Percentiles rank a stretch among this genome's conserved stretches.
phyloP scores from a whole-genome alignment of 352 stramenopile species.

The Pythium pyrilobum region DNA sequence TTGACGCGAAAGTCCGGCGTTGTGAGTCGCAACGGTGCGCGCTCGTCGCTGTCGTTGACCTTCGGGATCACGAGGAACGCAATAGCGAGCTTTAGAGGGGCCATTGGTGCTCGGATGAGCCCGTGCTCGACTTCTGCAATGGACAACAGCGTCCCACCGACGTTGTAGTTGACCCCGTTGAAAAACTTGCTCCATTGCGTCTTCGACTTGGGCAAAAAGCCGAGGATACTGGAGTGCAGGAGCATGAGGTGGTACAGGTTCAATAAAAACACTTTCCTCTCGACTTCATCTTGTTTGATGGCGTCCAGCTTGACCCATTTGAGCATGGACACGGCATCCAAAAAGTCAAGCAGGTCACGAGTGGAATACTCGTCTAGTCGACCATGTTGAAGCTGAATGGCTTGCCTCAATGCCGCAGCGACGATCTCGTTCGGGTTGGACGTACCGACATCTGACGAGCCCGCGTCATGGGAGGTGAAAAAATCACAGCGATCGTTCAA shows the following conservation, averaged over 20 bases:
- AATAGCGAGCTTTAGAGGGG: conserved; percentile 30
- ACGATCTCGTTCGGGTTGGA: conserved; percentile 20
- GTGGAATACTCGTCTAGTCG: conserved; percentile 23
- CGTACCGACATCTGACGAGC: neutral
- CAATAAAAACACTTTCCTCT: conserved; percentile 43
- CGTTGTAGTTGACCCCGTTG: conserved; percentile 45
- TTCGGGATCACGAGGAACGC: conserved; percentile 41
- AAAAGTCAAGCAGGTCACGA: conserved; percentile 29
- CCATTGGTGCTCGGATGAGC: conserved; percentile 40
- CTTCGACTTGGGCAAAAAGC: conserved; percentile 38
- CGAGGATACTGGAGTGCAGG: conserved; percentile 37
- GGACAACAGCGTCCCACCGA: conserved; percentile 38
- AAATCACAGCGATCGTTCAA: conserved; percentile 44
- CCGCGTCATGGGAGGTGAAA: conserved; percentile 5
- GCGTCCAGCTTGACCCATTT: conserved; percentile 23
- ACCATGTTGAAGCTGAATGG: conserved; percentile 17
- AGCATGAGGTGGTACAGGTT: conserved; percentile 55
- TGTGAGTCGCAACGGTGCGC: conserved; percentile 22
- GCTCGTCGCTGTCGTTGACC: conserved; percentile 25
- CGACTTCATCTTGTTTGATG: conserved; percentile 14
- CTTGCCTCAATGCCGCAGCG: conserved; percentile 8
- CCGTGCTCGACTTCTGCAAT: conserved; percentile 56
- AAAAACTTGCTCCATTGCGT: conserved; percentile 55
- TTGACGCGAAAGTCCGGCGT: conserved; percentile 42
- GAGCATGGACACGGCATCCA: conserved; percentile 28